Evolutionary conservation across 345 rosid genomes (phyloP), one percentile per base, ranked within the genome.

Genomic region (Citrus unshiu): DNA sequence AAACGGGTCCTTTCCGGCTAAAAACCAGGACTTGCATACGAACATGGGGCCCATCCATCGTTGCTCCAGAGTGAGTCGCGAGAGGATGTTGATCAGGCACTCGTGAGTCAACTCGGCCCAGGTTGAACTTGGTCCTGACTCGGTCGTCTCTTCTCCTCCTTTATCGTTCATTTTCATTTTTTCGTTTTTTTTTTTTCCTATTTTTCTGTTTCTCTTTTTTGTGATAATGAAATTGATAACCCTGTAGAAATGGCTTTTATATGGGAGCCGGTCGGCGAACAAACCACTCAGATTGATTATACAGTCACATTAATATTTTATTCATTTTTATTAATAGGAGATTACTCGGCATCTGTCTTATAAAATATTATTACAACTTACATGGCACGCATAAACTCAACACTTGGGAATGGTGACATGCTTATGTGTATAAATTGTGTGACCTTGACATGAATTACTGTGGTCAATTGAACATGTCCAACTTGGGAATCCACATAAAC

Each of bases 31-130:
- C 70, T 88, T 92, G 88, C 94, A 83, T 9, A 84, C 96, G 57
- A 93, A 67, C 92, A 95, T 87, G 63, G 98, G 88, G 22, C 98
- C 98, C 0, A 63, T 90, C 98, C 97, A 93, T 82, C 91, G 91
- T 62, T 91, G 88, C 70, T 88, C 86, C 27, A 87, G 24, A 25
- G 89, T 78, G 71, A 95, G 92, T 61, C 97, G 86, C 0, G 96
- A 88, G 81, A 95, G 78, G 89, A 93, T 85, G 89, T 87, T 90
- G 79, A 83, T 69, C 59, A 93, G 86, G 84, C 92, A 91, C 84
- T 90, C 97, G 37, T 82, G 87, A 70, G 98, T 88, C 73, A 93
- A 64, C 62, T 90, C 95, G 49, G 92, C 90, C 99, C 98, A 95
- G 74, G 90, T 91, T 73, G 84, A 30, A 71, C 76, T 78, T 76